Evolutionary conservation across 139 green algal genomes (phyloP).

Genomic region (Closterium sp.): DNA sequence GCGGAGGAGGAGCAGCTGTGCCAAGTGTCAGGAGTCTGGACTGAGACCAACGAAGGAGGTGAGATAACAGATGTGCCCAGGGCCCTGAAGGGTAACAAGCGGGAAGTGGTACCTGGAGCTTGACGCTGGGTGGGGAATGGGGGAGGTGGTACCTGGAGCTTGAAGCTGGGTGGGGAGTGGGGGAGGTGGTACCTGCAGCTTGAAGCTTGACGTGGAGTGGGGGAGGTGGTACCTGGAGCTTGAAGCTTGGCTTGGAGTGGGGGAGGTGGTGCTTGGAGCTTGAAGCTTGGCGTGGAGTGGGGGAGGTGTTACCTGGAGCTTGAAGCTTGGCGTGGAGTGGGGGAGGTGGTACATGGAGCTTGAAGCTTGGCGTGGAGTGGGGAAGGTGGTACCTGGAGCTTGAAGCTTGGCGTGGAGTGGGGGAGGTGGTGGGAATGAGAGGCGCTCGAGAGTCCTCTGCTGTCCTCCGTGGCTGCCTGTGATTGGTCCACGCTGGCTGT

Average conservation of each 20-base stretch:
- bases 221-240: not conserved
- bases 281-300: not conserved
- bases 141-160: no score
- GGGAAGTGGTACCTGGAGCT: no score
- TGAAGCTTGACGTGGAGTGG: no score
- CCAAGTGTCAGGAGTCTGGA: no score
- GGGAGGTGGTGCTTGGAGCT: not conserved
- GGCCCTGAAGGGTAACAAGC: not conserved
- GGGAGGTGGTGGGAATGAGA: not conserved
- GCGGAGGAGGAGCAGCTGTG: no score
- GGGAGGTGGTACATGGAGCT: not conserved
- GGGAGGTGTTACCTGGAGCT: not conserved
- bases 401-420: conserved; percentile 1
- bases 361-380: not conserved
- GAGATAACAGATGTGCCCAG: not conserved
- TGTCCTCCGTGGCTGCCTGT: not conserved
- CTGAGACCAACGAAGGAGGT: no score
- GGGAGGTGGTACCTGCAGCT: no score
- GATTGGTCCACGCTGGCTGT: not conserved
- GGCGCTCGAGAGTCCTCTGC: not conserved
- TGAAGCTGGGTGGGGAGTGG: no score
- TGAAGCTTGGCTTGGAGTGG: no score
- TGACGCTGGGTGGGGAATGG: no score
- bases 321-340: not conserved
- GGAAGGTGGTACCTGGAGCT: not conserved